Percentiles rank a stretch among this genome's conserved stretches.
Conservation (phyloP, 108 stramenopile species). For the Cyclotella cryptica region DNA sequence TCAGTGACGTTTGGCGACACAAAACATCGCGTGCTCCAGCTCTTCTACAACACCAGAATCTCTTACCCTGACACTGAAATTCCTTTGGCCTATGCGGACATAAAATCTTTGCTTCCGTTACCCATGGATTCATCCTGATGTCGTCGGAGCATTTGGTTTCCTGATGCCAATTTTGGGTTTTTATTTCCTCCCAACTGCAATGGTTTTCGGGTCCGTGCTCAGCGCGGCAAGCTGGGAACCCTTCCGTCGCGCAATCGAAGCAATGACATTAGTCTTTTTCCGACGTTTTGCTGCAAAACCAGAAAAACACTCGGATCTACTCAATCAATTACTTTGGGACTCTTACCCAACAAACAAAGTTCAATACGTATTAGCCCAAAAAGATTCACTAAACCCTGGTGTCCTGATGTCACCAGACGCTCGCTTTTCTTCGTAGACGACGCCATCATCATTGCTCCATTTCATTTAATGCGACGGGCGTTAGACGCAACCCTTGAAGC, state of each 20-base stretch:
- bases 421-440: constrained; percentile 27
- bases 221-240: constrained; percentile 19
- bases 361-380: background rate
- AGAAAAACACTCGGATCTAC: background rate
- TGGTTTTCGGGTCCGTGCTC: background rate
- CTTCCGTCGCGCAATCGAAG: constrained; percentile 14
- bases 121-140: no score
- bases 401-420: constrained; percentile 1
- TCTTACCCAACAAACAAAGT: background rate
- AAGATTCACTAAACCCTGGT: background rate
- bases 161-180: background rate
- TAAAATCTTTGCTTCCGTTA: no score
- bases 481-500: constrained; percentile 27
- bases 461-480: background rate
- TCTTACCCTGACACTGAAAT: no score
- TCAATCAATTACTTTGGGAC: constrained; percentile 10
- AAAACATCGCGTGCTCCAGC: no score
- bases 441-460: background rate
- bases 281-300: background rate
- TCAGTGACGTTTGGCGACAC: background rate
- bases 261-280: no score
- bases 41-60: no score
- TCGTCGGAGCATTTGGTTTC: constrained; percentile 26
- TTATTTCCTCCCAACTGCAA: constrained; percentile 16
- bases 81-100: no score